Evolutionary conservation across 176 grass and related monocot genomes (phyloP), one percentile per base, ranked within the genome.

Genomic region (Carex kokanica): DNA sequence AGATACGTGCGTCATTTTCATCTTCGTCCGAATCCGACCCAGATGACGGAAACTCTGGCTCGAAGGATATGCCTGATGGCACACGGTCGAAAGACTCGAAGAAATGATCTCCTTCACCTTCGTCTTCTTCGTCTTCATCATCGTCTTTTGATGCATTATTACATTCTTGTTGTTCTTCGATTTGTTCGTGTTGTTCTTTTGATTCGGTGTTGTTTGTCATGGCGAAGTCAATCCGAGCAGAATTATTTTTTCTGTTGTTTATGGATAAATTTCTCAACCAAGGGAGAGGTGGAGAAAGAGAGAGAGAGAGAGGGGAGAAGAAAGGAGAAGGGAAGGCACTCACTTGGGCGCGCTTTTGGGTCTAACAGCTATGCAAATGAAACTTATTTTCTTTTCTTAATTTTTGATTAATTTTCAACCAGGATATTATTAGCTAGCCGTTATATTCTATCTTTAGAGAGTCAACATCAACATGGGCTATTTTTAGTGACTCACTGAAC

Each of bases 41-140:
- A 0, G 91, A 91, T 23, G 92, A 91, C 2, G 92, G 91, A 24
- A 91, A 89, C 60, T 95, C 91, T 52, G 87, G 74, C 60, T 87
- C 87, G 36, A 93, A 89, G 79, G 94, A 89, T 18, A 95, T 65
- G 62, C 89, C 91, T 18, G 90, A 98, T 20, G 87, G 91, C 40
- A 95, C 91, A 9, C 95, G 92, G 70, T 98, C 95, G 4, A 94
- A 88, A 47, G 87, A 88, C 83, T 93, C 91, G 36, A 98, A 95
- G 91, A 95, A 95, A 58, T 74, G 85, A 8, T 98, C 92, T 63
- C 43, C 86, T 13, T 85, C 87, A 25, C 83, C 85, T 27, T 86
- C 78, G 21, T 81, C 86, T 27, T 82, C 62, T 66, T 82, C 79
- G 0, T 82, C 80, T 34, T 68, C 41, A 5, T 68, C 38, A 2